These are phyloP conservation scores for Berberis vulgaris DNA, from an alignment of 164 flowering plant genomes.

Conservation along the genomic window DNA sequence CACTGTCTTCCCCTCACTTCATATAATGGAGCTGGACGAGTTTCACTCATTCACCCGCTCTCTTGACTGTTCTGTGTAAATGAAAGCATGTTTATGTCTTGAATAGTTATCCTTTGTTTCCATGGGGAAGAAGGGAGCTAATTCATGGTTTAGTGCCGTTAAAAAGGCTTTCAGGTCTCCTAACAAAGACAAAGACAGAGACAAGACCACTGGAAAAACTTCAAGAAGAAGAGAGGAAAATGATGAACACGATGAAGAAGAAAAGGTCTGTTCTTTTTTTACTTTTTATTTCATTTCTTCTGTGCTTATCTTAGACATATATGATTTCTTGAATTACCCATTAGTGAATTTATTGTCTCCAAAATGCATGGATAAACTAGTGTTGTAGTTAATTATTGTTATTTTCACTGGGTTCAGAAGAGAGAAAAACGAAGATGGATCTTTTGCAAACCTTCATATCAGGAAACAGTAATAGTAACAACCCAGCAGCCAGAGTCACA, in stretches of 20 bases:
- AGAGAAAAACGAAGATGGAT: constrained; percentile 69
- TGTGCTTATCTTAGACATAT: too few relatives aligned
- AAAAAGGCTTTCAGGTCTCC: constrained; percentile 42
- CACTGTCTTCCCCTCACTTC: too few relatives aligned
- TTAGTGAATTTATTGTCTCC: background rate
- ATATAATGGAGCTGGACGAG: too few relatives aligned
- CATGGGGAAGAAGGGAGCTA: constrained; percentile 33
- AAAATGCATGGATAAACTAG: background rate
- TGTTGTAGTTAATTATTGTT: background rate
- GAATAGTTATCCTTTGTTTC: background rate
- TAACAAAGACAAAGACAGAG: constrained; percentile 12
- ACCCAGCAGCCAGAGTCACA: background rate
- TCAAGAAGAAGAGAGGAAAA: constrained; percentile 21
- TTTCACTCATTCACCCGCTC: too few relatives aligned
- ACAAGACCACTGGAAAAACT: constrained; percentile 4
- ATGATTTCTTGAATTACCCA: background rate
- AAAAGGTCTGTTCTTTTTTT: constrained; percentile 17
- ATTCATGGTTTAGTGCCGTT: constrained; percentile 34
- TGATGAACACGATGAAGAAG: constrained; percentile 26
- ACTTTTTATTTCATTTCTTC: too few relatives aligned
- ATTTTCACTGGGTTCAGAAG: constrained; percentile 22
- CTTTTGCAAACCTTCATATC: constrained; percentile 40
- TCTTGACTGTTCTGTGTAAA: too few relatives aligned
- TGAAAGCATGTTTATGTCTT: too few relatives aligned
- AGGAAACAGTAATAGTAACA: constrained; percentile 8